Evolutionary conservation across 2,329 filamentous ascomycete species (phyloP).

Genomic region (Pseudogymnoascus sp.): DNA sequence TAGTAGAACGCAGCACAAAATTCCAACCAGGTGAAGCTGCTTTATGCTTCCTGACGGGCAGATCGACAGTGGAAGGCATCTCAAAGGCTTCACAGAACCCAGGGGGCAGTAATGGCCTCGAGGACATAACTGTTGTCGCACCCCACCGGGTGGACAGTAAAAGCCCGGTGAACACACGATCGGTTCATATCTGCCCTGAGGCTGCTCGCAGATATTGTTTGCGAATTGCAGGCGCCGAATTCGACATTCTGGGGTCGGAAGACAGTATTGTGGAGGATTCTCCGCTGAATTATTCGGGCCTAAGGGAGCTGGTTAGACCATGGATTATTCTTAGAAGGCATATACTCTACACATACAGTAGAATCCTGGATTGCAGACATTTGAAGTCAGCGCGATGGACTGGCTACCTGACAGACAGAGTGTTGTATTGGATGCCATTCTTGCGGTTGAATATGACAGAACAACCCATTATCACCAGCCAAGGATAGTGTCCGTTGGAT

Average conservation of each 20-base stretch:
- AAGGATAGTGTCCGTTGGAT: no score
- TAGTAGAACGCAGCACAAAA: slow-evolving; percentile 35
- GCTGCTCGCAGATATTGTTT: slow-evolving; percentile 13
- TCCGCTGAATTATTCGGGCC: slow-evolving; percentile 18
- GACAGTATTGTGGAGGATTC: slow-evolving; percentile 22
- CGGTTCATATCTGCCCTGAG: slow-evolving; percentile 37
- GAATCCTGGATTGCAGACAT: neutral
- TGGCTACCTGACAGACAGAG: neutral
- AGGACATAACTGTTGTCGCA: slow-evolving; percentile 37
- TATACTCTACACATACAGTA: no score
- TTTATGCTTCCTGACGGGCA: slow-evolving; percentile 39
- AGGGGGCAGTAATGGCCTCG: slow-evolving; percentile 44
- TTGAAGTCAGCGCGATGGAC: neutral
- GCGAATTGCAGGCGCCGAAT: slow-evolving; percentile 11
- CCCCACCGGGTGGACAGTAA: slow-evolving; percentile 41
- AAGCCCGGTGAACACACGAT: slow-evolving; percentile 41
- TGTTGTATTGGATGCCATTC: neutral
- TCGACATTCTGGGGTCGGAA: slow-evolving; percentile 18
- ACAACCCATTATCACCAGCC: no score
- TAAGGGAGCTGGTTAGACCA: no score
- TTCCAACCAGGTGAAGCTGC: slow-evolving; percentile 38
- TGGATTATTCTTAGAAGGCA: no score
- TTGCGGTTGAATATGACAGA: neutral
- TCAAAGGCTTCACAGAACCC: slow-evolving; percentile 40
- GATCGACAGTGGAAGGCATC: slow-evolving; percentile 38